phyloP scores from a whole-genome alignment of 305 asterid genomes.

The Salvia sclarea region DNA sequence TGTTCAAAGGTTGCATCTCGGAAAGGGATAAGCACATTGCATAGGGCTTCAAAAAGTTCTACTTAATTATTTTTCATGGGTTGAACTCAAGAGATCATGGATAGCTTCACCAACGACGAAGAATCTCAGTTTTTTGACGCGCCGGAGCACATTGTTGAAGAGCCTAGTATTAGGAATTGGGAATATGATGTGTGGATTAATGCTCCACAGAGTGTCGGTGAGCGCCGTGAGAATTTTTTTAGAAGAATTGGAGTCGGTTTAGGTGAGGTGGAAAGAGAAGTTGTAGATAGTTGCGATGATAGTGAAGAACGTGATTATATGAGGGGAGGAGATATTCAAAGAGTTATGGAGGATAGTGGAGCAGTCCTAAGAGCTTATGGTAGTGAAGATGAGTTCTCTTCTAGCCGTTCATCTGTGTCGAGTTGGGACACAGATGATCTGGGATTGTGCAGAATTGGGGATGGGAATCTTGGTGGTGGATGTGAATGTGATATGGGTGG shows the following conservation, averaged over 20 bases:
- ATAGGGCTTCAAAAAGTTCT: conserved; percentile 42
- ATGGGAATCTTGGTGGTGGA: conserved; percentile 35
- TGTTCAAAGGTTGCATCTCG: conserved; percentile 44
- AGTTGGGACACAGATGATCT: conserved; percentile 48
- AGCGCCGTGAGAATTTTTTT: conserved; percentile 62
- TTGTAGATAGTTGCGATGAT: conserved; percentile 28
- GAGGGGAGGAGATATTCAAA: conserved; percentile 34
- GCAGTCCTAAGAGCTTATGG: conserved; percentile 54
- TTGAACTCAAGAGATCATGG: conserved; percentile 72
- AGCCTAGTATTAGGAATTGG: conserved; percentile 30
- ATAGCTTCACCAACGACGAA: conserved; percentile 44
- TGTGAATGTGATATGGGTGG: conserved; percentile 28
- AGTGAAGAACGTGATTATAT: conserved; percentile 18
- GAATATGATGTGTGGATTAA: conserved; percentile 65
- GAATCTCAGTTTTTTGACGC: conserved; percentile 74
- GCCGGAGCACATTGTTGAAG: conserved; percentile 51
- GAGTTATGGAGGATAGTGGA: conserved; percentile 53
- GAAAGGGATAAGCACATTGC: conserved; percentile 62
- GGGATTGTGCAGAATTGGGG: conserved; percentile 36
- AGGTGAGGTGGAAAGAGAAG: conserved; percentile 36
- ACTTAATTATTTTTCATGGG: conserved; percentile 51
- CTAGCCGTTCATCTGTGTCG: conserved; percentile 51
- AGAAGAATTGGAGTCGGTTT: conserved; percentile 46
- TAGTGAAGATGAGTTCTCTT: conserved; percentile 53
- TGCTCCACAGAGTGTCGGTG: conserved; percentile 69